These are phyloP conservation scores for Tylopilus sp. DNA, from an alignment of 1,284 basidiomycete species.

Conservation along the genomic window DNA sequence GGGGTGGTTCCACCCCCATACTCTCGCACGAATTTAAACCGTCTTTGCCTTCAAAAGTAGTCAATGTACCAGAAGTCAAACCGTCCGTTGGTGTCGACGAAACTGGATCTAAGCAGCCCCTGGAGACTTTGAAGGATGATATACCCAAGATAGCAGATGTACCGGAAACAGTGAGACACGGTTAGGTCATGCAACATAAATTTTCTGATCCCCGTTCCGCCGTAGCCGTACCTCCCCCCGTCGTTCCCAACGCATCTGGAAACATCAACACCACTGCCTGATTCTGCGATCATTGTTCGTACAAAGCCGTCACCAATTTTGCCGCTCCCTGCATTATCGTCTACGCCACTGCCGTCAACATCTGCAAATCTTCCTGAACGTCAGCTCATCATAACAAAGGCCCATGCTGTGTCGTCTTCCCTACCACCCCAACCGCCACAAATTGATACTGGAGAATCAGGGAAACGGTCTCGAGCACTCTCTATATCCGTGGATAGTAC, in stretches of 20 bases:
- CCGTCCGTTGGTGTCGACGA: background rate
- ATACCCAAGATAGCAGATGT: conserved; percentile 28
- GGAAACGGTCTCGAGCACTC: conserved; percentile 20
- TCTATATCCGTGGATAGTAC: conserved; percentile 8
- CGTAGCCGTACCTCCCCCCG: conserved; percentile 31
- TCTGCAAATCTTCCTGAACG: conserved; percentile 14
- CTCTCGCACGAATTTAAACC: conserved; percentile 1
- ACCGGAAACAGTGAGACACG: conserved; percentile 28
- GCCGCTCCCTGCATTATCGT: conserved; percentile 18
- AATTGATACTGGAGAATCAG: conserved; percentile 3
- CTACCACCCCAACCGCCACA: conserved; percentile 13
- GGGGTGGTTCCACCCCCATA: conserved; percentile 5
- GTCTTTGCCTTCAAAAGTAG: conserved; percentile 3
- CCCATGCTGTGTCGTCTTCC: conserved; percentile 12
- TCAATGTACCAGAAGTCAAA: background rate
- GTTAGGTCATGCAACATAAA: conserved; percentile 4
- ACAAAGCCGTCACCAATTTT: conserved; percentile 30
- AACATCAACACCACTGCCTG: conserved; percentile 30
- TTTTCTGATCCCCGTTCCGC: conserved; percentile 13
- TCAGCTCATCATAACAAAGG: conserved; percentile 1
- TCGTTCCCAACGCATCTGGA: conserved; percentile 30
- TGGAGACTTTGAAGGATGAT: conserved; percentile 6
- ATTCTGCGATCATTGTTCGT: conserved; percentile 13
- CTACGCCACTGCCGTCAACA: conserved; percentile 17
- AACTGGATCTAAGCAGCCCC: background rate